These are phyloP conservation scores for Chaetoceros muelleri DNA, from an alignment of 108 stramenopile genomes.

Conservation along the genomic window DNA sequence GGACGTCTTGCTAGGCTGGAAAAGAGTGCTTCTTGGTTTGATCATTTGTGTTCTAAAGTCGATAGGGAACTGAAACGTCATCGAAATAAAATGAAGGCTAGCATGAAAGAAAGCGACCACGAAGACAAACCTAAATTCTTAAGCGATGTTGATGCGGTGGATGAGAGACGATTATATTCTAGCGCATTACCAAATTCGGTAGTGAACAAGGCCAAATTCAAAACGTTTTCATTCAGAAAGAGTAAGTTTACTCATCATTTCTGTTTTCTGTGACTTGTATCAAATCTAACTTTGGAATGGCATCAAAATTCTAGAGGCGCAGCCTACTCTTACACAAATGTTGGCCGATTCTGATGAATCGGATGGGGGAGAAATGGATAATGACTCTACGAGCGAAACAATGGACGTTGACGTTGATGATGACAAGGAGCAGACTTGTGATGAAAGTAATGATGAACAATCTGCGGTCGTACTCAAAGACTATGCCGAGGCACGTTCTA, in stretches of 20 bases:
- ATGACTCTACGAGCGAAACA: not conserved
- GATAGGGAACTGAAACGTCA: conserved; percentile 1
- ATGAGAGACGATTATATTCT: not conserved
- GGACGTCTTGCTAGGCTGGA: not conserved
- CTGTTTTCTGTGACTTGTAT: no score
- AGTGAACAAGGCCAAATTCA: not conserved
- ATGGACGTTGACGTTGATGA: not conserved
- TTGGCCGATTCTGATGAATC: not conserved
- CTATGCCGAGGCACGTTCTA: not conserved
- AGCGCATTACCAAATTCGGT: not conserved
- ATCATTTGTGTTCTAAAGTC: conserved; percentile 1
- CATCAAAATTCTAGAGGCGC: not conserved
- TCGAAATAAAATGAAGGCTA: not conserved
- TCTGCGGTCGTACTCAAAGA: not conserved
- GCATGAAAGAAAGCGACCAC: not conserved
- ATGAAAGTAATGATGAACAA: not conserved
- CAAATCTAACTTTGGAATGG: not conserved
- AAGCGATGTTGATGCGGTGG: conserved; percentile 1
- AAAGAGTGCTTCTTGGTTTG: conserved; percentile 8
- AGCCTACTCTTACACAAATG: conserved; percentile 7
- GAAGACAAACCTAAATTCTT: not conserved
- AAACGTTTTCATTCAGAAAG: not conserved
- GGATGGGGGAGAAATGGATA: not conserved
- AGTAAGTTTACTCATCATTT: no score
- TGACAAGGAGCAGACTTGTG: not conserved